phyloP scores from a whole-genome alignment of 2,329 filamentous ascomycete genomes.

The Nothophaeocryptopus gaeumannii region DNA sequence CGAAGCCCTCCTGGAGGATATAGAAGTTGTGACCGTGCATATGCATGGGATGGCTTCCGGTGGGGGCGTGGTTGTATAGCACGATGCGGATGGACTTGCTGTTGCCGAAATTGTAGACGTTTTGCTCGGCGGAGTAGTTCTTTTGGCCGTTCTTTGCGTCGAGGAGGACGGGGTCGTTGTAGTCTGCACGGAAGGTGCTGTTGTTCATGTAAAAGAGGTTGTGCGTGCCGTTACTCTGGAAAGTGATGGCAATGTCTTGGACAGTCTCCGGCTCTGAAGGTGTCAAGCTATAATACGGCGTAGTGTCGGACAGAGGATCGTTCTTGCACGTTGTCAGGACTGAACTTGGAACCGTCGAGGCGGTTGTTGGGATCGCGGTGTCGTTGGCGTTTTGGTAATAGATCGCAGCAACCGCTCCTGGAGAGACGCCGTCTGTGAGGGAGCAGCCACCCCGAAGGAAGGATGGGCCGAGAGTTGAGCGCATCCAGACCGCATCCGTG shows the following conservation, averaged over 20 bases:
- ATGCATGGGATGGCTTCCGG: slow-evolving; percentile 52
- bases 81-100: slow-evolving; percentile 41
- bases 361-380: slow-evolving; percentile 38
- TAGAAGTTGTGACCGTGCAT: slow-evolving; percentile 51
- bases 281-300: slow-evolving; percentile 54
- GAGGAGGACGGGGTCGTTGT: slow-evolving; percentile 40
- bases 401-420: slow-evolving; percentile 57
- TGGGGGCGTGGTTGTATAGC: slow-evolving; percentile 38
- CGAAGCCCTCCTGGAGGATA: slow-evolving; percentile 42
- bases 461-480: slow-evolving; percentile 57
- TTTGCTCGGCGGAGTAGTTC: slow-evolving; percentile 33
- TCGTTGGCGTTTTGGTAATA: slow-evolving; percentile 63
- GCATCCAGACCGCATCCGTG: slow-evolving; percentile 38
- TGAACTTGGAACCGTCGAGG: slow-evolving; percentile 49
- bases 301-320: slow-evolving; percentile 53
- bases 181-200: slow-evolving; percentile 51
- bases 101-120: slow-evolving; percentile 42
- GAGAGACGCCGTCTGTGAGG: slow-evolving; percentile 39
- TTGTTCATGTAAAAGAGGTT: slow-evolving; percentile 56
- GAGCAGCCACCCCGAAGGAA: slow-evolving; percentile 43
- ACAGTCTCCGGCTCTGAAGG: slow-evolving; percentile 44
- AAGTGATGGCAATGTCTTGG: slow-evolving; percentile 48
- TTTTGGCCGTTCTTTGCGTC: slow-evolving; percentile 36
- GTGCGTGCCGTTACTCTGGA: slow-evolving; percentile 44
- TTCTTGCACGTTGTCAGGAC: slow-evolving; percentile 52